These are phyloP conservation scores for Elsinoe perseae DNA, from an alignment of 2,329 filamentous ascomycete species.

Conservation along the genomic window DNA sequence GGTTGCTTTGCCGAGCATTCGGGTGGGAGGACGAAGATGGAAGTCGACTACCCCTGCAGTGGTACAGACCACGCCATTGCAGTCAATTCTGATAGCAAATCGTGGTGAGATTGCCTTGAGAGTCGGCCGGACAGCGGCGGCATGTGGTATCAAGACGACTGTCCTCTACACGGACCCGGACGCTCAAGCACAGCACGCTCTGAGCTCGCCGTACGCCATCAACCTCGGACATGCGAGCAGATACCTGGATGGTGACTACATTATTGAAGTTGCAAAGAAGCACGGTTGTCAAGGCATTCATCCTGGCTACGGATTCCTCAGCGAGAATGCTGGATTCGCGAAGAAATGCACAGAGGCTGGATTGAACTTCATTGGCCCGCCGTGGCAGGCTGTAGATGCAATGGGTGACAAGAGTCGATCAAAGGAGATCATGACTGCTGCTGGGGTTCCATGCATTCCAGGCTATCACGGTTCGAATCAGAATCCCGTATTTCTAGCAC, in stretches of 20 bases:
- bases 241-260: conserved; percentile 88
- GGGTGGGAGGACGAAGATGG: conserved; percentile 19
- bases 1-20: not conserved
- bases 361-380: conserved; percentile 88
- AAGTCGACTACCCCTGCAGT: conserved; percentile 21
- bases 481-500: conserved; percentile 52
- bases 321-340: conserved; percentile 88
- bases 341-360: conserved; percentile 81
- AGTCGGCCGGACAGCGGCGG: conserved; percentile 78
- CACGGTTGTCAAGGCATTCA: conserved; percentile 87
- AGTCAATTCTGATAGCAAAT: conserved; percentile 87
- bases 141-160: conserved; percentile 84
- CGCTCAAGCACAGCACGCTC: conserved; percentile 75
- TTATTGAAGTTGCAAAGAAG: conserved; percentile 78
- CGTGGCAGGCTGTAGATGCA: conserved; percentile 62
- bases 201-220: conserved; percentile 73
- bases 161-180: conserved; percentile 95
- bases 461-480: conserved; percentile 90
- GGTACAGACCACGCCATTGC: conserved; percentile 23
- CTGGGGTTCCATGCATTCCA: conserved; percentile 93
- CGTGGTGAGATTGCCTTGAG: conserved; percentile 93
- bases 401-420: conserved; percentile 91
- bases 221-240: conserved; percentile 75
- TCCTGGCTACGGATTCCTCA: conserved; percentile 90
- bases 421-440: conserved; percentile 92